These are phyloP conservation scores for Paraleonurus japonicus DNA, from an alignment of 257 asterid genomes.

Conservation along the genomic window DNA sequence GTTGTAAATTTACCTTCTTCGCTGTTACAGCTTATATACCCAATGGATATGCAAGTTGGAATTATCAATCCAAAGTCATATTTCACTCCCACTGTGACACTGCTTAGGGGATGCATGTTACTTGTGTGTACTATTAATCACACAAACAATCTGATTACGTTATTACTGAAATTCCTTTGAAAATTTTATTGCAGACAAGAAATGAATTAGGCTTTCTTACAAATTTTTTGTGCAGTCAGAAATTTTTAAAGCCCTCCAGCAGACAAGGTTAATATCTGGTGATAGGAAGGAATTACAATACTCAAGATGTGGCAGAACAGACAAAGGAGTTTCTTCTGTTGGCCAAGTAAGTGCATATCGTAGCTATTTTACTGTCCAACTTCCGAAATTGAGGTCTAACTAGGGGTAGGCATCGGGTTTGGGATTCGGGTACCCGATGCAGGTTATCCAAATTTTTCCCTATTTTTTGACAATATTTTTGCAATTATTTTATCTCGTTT, in stretches of 20 bases:
- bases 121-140: conserved; percentile 1
- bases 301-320: conserved; percentile 98
- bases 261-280: conserved; percentile 74
- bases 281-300: conserved; percentile 80
- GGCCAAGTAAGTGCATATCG: conserved; percentile 70
- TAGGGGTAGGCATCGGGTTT: too few species aligned
- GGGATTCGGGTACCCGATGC: too few species aligned
- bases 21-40: background rate
- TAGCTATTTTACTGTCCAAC: conserved; percentile 20
- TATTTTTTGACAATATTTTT: too few species aligned
- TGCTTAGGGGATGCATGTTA: conserved; percentile 15
- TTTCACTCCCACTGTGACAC: background rate
- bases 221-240: conserved; percentile 62
- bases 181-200: conserved; percentile 4
- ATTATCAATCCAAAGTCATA: background rate
- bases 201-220: conserved; percentile 18
- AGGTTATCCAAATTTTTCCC: too few species aligned
- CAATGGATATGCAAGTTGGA: background rate
- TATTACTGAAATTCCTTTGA: background rate
- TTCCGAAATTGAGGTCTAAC: conserved; percentile 9
- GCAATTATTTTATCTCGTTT: too few species aligned
- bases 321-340: conserved; percentile 96
- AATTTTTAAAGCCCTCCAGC: conserved; percentile 77
- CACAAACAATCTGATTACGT: background rate
- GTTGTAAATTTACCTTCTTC: background rate